Percentiles rank a stretch among this genome's conserved stretches.
phyloP scores from a whole-genome alignment of 2,329 filamentous ascomycete genomes.

The Xylariaceae sp. region DNA sequence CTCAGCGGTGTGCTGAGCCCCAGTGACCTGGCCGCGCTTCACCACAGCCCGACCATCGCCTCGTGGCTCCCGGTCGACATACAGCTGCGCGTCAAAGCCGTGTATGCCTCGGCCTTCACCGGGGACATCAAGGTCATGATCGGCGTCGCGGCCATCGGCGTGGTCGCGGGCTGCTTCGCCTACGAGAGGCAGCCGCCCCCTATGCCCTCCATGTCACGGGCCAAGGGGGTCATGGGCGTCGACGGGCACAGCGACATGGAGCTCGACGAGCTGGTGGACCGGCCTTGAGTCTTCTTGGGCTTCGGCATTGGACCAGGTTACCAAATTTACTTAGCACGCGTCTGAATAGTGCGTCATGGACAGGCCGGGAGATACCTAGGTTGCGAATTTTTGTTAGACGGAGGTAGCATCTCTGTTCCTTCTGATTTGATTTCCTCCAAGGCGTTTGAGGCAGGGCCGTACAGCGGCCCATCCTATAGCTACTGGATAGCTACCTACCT shows the following conservation, averaged over 20 bases:
- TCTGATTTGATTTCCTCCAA: too few species aligned
- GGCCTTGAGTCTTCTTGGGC: constrained; percentile 2
- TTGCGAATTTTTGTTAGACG: too few species aligned
- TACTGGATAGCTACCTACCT: too few species aligned
- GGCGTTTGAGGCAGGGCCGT: too few species aligned
- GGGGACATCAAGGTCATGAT: constrained; percentile 40
- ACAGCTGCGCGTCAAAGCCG: constrained; percentile 28
- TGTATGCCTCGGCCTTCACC: constrained; percentile 39
- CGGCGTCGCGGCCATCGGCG: constrained; percentile 33
- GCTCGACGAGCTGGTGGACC: constrained; percentile 18
- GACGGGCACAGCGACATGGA: constrained; percentile 24
- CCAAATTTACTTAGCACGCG: too few species aligned
- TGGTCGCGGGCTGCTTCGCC: constrained; percentile 36
- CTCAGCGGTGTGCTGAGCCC: constrained; percentile 29
- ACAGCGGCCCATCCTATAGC: too few species aligned
- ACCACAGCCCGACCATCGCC: constrained; percentile 35
- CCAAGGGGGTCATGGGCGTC: constrained; percentile 18
- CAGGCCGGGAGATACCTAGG: too few species aligned
- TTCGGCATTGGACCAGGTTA: too few species aligned
- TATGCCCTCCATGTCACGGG: constrained; percentile 17
- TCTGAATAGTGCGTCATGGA: too few species aligned
- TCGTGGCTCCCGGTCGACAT: constrained; percentile 26
- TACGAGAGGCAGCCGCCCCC: constrained; percentile 34
- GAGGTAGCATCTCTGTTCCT: too few species aligned
- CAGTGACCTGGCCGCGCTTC: constrained; percentile 33